phyloP scores from a whole-genome alignment of 176 grass and related monocot species.

The Dendrocalamus sinicus region DNA sequence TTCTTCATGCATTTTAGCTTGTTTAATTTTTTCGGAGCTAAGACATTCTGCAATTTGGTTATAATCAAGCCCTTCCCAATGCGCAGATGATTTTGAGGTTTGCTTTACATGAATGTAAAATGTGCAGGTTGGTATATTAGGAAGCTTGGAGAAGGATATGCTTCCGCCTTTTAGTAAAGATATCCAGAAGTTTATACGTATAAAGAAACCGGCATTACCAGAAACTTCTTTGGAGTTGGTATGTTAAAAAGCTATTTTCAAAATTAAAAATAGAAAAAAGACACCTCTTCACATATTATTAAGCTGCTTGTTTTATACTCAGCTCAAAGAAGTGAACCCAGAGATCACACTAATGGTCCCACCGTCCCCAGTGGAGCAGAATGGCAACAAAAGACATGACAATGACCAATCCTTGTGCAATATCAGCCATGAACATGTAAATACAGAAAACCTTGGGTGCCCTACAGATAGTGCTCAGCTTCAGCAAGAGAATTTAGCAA shows the following conservation, averaged over 20 bases:
- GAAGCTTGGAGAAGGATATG: slow-evolving; percentile 47
- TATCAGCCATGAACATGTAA: slow-evolving; percentile 24
- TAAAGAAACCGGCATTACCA: slow-evolving; percentile 42
- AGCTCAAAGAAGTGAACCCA: slow-evolving; percentile 45
- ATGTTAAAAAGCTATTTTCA: slow-evolving; percentile 30
- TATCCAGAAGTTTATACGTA: slow-evolving; percentile 37
- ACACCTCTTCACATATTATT: neutral
- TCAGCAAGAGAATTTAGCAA: slow-evolving; percentile 35
- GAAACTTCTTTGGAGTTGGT: slow-evolving; percentile 63
- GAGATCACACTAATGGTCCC: slow-evolving; percentile 9
- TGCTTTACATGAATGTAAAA: slow-evolving; percentile 33
- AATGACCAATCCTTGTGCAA: slow-evolving; percentile 29
- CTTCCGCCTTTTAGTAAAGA: slow-evolving; percentile 45
- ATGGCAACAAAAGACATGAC: slow-evolving; percentile 5
- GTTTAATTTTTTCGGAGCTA: slow-evolving; percentile 2
- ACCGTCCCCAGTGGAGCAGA: slow-evolving; percentile 28
- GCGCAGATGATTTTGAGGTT: slow-evolving; percentile 27
- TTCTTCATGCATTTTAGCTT: neutral
- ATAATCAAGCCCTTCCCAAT: slow-evolving; percentile 5
- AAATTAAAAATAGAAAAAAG: slow-evolving; percentile 10
- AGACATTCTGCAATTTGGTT: slow-evolving; percentile 17
- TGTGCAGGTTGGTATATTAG: slow-evolving; percentile 47
- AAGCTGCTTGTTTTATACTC: slow-evolving; percentile 32
- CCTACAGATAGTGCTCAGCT: slow-evolving; percentile 28
- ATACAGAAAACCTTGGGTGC: slow-evolving; percentile 21